Conservation (phyloP, 306 rosid genomes). For the Casuarina glauca region DNA sequence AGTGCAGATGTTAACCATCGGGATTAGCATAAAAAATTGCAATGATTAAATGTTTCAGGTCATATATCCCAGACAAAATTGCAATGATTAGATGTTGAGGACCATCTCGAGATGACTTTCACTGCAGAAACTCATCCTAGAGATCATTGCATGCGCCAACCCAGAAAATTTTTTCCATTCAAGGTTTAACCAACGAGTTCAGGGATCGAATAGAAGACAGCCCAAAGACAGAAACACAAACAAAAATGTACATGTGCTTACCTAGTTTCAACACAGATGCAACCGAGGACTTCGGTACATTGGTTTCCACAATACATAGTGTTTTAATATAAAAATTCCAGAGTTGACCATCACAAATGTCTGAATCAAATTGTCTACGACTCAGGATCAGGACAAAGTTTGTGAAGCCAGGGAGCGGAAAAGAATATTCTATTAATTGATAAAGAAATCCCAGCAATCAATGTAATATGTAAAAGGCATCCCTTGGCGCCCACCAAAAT, state of each 20-base stretch:
- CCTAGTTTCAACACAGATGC: background rate
- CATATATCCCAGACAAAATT: background rate
- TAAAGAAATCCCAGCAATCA: background rate
- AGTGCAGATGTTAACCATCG: background rate
- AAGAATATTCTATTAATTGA: background rate
- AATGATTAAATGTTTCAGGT: background rate
- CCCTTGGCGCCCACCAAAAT: background rate
- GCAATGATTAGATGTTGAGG: background rate
- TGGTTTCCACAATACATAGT: background rate
- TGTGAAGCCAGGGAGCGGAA: slow-evolving; percentile 1
- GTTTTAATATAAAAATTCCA: slow-evolving; percentile 2
- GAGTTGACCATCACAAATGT: background rate
- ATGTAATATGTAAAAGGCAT: background rate
- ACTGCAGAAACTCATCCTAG: background rate
- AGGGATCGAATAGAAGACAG: too few species aligned
- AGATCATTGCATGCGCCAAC: background rate
- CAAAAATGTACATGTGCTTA: background rate
- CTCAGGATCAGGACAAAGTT: slow-evolving; percentile 1
- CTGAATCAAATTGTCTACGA: slow-evolving; percentile 1
- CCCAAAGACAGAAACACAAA: background rate
- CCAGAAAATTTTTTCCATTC: background rate
- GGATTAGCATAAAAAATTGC: background rate
- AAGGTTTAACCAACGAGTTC: background rate
- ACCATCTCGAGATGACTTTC: background rate
- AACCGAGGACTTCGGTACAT: background rate